These are phyloP conservation scores for Porcisia hertigi DNA, from an alignment of 208 protist species.

Conservation along the genomic window DNA sequence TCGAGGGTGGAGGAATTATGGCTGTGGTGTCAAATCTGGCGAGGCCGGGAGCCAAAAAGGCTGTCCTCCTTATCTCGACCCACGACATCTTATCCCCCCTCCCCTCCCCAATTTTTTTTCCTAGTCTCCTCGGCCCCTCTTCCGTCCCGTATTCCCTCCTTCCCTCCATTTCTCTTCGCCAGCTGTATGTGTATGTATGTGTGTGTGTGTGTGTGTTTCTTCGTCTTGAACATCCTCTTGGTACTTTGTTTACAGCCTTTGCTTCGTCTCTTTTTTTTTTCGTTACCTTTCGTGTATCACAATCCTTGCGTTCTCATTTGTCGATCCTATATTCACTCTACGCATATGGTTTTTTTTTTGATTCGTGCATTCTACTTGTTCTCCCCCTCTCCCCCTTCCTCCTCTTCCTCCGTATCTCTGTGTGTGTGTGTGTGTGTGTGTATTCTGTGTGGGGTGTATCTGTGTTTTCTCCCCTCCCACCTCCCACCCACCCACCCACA, in stretches of 20 bases:
- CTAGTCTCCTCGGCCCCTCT: not conserved
- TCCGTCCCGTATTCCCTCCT: not conserved
- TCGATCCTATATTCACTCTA: not conserved
- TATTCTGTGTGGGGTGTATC: not conserved
- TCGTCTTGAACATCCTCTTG: not conserved
- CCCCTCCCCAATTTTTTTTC: not conserved
- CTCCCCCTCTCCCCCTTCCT: not conserved
- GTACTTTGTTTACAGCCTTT: too few relatives aligned
- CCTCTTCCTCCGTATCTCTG: not conserved
- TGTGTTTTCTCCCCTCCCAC: not conserved
- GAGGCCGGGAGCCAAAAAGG: too few relatives aligned
- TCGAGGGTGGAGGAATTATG: not conserved
- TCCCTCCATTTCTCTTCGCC: not conserved
- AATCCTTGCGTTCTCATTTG: not conserved
- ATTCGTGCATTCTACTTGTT: not conserved
- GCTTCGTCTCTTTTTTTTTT: too few relatives aligned
- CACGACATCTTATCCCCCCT: not conserved
- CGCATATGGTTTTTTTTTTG: not conserved
- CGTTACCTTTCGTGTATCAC: not conserved
- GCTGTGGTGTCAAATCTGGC: not conserved
- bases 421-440: not conserved
- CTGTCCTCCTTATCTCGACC: too few relatives aligned
- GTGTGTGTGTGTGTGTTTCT: not conserved
- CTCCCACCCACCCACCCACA: not conserved
- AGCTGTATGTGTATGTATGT: constrained; percentile 11